Base-by-base conservation (phyloP, 140 eudicot species). In the Flaveria floridana region DNA sequence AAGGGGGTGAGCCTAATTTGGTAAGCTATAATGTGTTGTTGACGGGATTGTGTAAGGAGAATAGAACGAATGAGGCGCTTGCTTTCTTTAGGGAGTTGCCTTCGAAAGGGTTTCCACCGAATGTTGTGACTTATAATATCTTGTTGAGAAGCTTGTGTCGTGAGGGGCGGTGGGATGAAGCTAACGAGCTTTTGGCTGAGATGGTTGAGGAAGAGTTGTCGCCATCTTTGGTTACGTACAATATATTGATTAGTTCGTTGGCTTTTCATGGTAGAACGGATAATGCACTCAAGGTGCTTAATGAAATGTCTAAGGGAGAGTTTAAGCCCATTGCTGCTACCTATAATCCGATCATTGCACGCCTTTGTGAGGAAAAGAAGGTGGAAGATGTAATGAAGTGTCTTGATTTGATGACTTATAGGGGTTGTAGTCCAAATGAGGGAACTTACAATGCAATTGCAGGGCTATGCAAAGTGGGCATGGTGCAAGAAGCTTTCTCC, bases 21-120 rank as follows among this genome's bases (percentile, higher is more conserved):
- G 96, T 87, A 48, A 86, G 96, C 67, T 88, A 90, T 80, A 90
- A 90, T 56, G 91, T 85, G 44, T 52, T 94, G 67, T 67, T 94
- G 66, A 94, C 91, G 3, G 99, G 99, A 28, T 84, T 90, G 68
- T 94, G 99, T 76, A 88, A 80, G 78, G 96, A 94, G 73, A 85
- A 76, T 71, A 68, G 99, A 72, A 44, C 78, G 11, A 84, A 88
- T 70, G 99, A 94, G 50, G 97, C 99, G 2, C 73, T 88, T 19
- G 52, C 21, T 3, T 86, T 94, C 75, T 90, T 88, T 71, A 87
- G 96, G 84, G 81, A 83, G 76, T 75, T 88, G 77, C 97, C 95
- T 0, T 59, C 75, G 0, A 85, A 84, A 78, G 99, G 99, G 72
- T 84, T 88, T 80, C 6, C 68, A 15, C 95, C 99, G 2, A 87